Percentiles rank a stretch among this genome's conserved stretches.
phyloP scores from a whole-genome alignment of 2,329 filamentous ascomycete genomes.

The Xylariaceae sp. region DNA sequence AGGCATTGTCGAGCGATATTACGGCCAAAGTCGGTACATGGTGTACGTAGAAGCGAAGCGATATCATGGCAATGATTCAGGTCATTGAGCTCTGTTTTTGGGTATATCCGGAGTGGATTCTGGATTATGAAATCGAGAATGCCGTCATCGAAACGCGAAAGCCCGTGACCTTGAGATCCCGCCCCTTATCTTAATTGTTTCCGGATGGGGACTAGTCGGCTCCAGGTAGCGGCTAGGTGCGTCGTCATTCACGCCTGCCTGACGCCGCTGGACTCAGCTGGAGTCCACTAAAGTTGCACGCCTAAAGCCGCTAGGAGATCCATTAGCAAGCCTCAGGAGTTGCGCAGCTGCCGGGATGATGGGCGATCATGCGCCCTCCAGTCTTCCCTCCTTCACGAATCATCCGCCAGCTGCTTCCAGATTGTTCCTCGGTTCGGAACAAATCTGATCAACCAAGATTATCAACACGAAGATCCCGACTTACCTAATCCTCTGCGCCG shows the following conservation, averaged over 20 bases:
- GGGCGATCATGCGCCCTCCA: not conserved
- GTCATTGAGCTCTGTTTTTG: not conserved
- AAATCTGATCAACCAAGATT: constrained; percentile 3
- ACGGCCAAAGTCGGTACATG: not conserved
- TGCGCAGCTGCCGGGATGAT: not conserved
- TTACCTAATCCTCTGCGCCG: constrained; percentile 23
- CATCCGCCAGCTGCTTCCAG: constrained; percentile 23
- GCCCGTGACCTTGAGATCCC: constrained; percentile 23
- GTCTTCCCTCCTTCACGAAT: not conserved
- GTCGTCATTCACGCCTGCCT: not conserved
- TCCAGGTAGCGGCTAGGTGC: not conserved
- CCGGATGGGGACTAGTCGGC: not conserved
- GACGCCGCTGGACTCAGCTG: not conserved
- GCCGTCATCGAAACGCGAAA: constrained; percentile 32
- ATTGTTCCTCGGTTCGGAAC: constrained; percentile 17
- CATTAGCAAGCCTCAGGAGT: not conserved
- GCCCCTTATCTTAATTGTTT: constrained; percentile 14
- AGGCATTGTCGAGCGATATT: constrained; percentile 49
- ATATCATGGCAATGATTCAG: not conserved
- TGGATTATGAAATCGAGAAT: not conserved
- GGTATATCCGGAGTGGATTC: too few relatives aligned
- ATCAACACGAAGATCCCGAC: not conserved
- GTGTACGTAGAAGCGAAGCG: not conserved
- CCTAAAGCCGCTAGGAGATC: not conserved
- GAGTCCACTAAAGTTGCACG: not conserved